Percentiles rank a stretch among this genome's conserved stretches.
Evolutionary conservation across 768 basidiomycete genomes (phyloP).

Genomic region (Dictyophora rubrovolvata): DNA sequence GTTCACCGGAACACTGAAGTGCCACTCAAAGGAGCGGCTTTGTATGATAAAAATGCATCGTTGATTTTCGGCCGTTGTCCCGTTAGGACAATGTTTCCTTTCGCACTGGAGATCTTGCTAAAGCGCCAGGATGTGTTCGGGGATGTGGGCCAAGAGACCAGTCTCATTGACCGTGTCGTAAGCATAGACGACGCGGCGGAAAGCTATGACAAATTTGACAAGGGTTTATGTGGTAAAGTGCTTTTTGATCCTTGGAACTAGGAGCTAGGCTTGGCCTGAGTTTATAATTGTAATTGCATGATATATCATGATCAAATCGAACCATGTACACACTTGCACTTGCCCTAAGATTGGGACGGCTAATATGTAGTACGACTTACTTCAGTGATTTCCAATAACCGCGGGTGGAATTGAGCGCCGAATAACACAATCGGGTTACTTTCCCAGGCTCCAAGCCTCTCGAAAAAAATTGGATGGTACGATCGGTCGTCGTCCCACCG

Average conservation of each 20-base stretch:
- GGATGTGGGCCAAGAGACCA: conserved; percentile 48
- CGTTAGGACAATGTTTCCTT: conserved; percentile 65
- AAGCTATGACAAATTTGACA: conserved; percentile 58
- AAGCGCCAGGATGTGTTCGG: conserved; percentile 67
- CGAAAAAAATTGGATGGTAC: background rate
- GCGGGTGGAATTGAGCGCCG: too few species aligned
- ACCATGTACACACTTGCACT: too few species aligned
- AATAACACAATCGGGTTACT: background rate
- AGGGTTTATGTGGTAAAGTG: conserved; percentile 64
- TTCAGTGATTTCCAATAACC: too few species aligned
- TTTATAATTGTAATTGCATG: too few species aligned
- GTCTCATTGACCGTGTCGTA: conserved; percentile 61
- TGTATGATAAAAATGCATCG: conserved; percentile 72
- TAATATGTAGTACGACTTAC: too few species aligned
- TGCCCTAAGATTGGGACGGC: too few species aligned
- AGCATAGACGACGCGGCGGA: conserved; percentile 45
- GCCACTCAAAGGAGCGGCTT: conserved; percentile 33
- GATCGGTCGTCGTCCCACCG: background rate
- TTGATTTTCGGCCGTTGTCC: conserved; percentile 78
- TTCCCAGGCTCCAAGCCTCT: background rate
- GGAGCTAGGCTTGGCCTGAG: too few species aligned
- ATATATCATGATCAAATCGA: too few species aligned
- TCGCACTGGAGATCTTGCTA: conserved; percentile 58
- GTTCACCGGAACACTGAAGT: conserved; percentile 12
- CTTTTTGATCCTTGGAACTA: conserved; percentile 66